Evolutionary conservation across 2,329 filamentous ascomycete genomes (phyloP), one percentile per base, ranked within the genome.

Genomic region (Cercospora sp.): DNA sequence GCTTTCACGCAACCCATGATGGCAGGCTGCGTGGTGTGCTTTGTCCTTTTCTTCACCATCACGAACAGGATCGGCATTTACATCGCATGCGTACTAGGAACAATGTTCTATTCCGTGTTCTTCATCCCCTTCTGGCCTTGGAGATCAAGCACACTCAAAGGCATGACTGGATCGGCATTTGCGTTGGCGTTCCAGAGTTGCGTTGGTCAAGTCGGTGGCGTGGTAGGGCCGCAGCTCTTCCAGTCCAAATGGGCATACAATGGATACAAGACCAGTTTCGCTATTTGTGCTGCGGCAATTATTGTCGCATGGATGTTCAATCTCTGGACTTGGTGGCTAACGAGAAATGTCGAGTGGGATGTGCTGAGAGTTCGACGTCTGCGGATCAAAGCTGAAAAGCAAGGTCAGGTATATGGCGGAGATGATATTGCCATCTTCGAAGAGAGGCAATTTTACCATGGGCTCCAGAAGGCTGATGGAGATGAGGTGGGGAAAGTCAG

Each of bases 41-140:
- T 83, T 71, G 79, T 84, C 5, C 74, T 84, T 24, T 78, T 84
- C 58, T 77, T 81, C 18, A 79, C 79, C 3, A 78, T 82, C 13
- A 71, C 69, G 16, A 78, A 77, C 43, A 75, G 77, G n/a, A 74
- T 78, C 10, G 81, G 79, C 0, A 80, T 82, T 7, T 85, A 85
- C 70, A 75, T 80, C 2, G 80, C 81, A 5, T 82, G 82, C 67
- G 78, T 81, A 6, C 77, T 85, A 12, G 82, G 82, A 4, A 81
- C 78, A 0, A 76, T 81, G 62, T 83, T 83, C 66, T 84, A 83
- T 67, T 76, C 76, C 8, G 72, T 77, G 3, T 83, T 81, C 65
- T 83, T 83, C 66, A 81, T 84, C 13, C 80, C 82, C 0, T 83
- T 83, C 69, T 84, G 81, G 82, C 79, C 79, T 40, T 68, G 81